phyloP scores from a whole-genome alignment of 805 yeast species.

The Diddensiella caesifluorescens region DNA sequence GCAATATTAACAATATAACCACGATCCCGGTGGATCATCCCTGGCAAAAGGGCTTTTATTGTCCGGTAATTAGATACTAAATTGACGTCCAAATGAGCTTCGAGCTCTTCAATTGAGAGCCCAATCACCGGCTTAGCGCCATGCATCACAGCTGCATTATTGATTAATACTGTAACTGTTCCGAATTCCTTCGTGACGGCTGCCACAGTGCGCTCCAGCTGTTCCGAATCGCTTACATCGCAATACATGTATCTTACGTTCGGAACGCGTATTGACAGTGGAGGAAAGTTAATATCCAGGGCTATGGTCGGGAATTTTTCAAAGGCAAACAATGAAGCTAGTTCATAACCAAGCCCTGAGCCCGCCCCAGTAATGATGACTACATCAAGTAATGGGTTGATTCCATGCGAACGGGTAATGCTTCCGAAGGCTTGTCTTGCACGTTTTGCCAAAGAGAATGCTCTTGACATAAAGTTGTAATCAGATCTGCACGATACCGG shows the following conservation, averaged over 20 bases:
- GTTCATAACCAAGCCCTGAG: slow-evolving; percentile 68
- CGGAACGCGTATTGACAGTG: slow-evolving; percentile 23
- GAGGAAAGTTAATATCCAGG: slow-evolving; percentile 47
- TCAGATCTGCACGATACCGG: no score
- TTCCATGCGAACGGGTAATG: slow-evolving; percentile 1
- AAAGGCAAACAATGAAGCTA: slow-evolving; percentile 44
- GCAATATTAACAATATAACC: slow-evolving; percentile 81
- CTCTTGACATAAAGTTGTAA: neutral
- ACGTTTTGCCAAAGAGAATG: neutral
- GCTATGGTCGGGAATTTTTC: slow-evolving; percentile 53
- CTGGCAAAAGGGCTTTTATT: slow-evolving; percentile 65
- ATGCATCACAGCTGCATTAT: slow-evolving; percentile 77
- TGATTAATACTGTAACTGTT: slow-evolving; percentile 59
- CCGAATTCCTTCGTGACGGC: slow-evolving; percentile 49
- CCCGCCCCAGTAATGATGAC: slow-evolving; percentile 81
- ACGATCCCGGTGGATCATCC: slow-evolving; percentile 52
- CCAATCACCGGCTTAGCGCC: slow-evolving; percentile 54
- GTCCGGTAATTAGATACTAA: slow-evolving; percentile 65
- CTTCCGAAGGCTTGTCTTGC: neutral
- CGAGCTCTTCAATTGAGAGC: slow-evolving; percentile 52
- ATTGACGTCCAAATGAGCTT: slow-evolving; percentile 59
- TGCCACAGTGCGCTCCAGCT: slow-evolving; percentile 39
- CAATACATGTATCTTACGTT: slow-evolving; percentile 56
- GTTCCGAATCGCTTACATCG: slow-evolving; percentile 56
- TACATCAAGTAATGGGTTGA: slow-evolving; percentile 14